A percentile compares a stretch with the other conserved stretches of the same genome.
Evolutionary conservation across 345 rosid genomes (phyloP).

Genomic region (Corymbia maculata): DNA sequence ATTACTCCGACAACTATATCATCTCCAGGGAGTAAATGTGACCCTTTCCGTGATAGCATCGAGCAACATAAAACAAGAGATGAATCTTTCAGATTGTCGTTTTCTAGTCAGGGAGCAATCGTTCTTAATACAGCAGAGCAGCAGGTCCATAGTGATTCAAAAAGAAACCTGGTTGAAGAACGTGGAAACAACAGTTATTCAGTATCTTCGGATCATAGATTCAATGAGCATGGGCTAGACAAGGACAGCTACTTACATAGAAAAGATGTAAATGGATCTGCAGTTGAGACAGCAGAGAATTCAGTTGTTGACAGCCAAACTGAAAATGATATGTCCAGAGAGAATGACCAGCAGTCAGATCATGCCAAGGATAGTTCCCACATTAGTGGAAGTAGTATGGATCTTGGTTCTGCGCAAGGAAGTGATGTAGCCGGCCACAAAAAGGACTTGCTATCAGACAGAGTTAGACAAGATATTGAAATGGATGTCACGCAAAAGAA

Average conservation of each 20-base stretch:
- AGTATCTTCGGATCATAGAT: conserved; percentile 24
- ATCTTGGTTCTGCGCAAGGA: conserved; percentile 11
- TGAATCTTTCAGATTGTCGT: conserved; percentile 17
- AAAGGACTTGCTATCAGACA: conserved; percentile 23
- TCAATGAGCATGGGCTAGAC: conserved; percentile 20
- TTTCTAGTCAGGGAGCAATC: conserved; percentile 22
- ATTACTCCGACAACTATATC: conserved; percentile 34
- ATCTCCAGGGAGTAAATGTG: conserved; percentile 44
- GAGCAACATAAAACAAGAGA: conserved; percentile 28
- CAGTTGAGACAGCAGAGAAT: conserved; percentile 32
- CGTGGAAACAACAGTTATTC: conserved; percentile 37
- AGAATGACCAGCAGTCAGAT: conserved; percentile 28
- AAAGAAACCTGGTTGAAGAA: conserved; percentile 9
- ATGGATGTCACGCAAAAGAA: conserved; percentile 33
- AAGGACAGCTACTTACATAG: conserved; percentile 15
- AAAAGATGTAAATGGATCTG: conserved; percentile 18
- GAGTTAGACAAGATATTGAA: conserved; percentile 15
- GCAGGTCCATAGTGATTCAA: conserved; percentile 18
- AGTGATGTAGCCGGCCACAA: conserved; percentile 32
- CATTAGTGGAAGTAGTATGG: conserved; percentile 11
- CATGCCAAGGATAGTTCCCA: conserved; percentile 22
- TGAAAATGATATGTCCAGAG: conserved; percentile 29
- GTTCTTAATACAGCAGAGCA: conserved; percentile 15
- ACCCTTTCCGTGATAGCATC: conserved; percentile 52
- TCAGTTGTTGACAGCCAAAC: conserved; percentile 36